Evolutionary conservation across 306 rosid genomes (phyloP), one percentile per base, ranked within the genome.

Genomic region (Casuarina glauca): DNA sequence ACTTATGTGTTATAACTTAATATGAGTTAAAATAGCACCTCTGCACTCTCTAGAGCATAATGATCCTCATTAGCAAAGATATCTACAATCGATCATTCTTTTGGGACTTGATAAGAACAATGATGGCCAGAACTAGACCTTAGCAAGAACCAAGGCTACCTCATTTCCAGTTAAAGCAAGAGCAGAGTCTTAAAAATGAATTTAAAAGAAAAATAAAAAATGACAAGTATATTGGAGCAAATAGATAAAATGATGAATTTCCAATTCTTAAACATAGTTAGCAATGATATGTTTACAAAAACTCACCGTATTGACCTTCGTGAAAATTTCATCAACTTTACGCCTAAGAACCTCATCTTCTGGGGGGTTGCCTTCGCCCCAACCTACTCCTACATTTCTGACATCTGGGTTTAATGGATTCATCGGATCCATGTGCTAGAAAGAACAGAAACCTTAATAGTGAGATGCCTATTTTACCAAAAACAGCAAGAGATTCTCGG

Each of bases 281-380:
- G 4, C 1, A 36, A 36, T 71, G 35, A 3, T n/a, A 46, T 15
- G 16, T 42, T 13, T 3, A n/a, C 35, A 9, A 58, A 63, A 60
- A 39, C 82, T 69, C 51, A 92, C 93, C 89, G 76, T 76, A 36
- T 84, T 80, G 62, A 92, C 85, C 61, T 57, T 78, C 19, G 68
- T 19, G 46, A 51, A 72, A 46, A 86, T 78, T 80, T 78, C 86
- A 73, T 72, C 20, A 20, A 88, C 44, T 35, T 78, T 70, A 36
- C 1, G 20, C 72, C 68, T 48, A 72, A 81, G 73, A n/a, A 68
- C 72, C 74, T 84, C 82, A 52, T 74, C 69, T 60, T 84, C 82
- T 35, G 77, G 46, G 2, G 75, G 63, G 52, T 54, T 48, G 36
- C 60, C 77, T 2, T 13, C 78, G 9, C 5, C 44, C 3, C 44